These are phyloP conservation scores for Esteya vermicola DNA, from an alignment of 2,329 filamentous ascomycete species.

Conservation along the genomic window DNA sequence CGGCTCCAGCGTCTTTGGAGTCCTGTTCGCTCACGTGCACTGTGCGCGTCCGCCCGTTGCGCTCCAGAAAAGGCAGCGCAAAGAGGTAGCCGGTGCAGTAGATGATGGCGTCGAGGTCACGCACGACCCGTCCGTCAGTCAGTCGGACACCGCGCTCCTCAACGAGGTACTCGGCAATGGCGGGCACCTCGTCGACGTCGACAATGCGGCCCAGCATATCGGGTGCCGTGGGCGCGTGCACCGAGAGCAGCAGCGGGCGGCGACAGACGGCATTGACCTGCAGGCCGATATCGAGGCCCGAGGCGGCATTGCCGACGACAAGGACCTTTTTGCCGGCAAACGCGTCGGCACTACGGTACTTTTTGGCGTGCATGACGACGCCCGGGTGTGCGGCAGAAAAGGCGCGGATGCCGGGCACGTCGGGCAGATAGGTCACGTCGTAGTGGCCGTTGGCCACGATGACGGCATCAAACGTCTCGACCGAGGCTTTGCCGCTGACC, in stretches of 20 bases:
- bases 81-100: slow-evolving; percentile 90
- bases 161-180: slow-evolving; percentile 42
- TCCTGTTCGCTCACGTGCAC: no score
- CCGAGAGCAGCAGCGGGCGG: slow-evolving; percentile 51
- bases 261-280: slow-evolving; percentile 54
- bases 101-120: slow-evolving; percentile 58
- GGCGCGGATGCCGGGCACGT: slow-evolving; percentile 40
- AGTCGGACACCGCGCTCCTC: slow-evolving; percentile 48
- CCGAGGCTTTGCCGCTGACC: not conserved
- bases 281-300: slow-evolving; percentile 66
- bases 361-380: slow-evolving; percentile 61
- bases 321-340: slow-evolving; percentile 62
- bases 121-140: slow-evolving; percentile 47
- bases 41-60: not conserved
- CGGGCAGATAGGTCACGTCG: slow-evolving; percentile 51
- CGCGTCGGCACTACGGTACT: slow-evolving; percentile 51
- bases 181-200: slow-evolving; percentile 35
- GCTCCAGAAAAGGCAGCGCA: slow-evolving; percentile 57
- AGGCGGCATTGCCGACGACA: slow-evolving; percentile 73
- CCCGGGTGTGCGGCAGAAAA: slow-evolving; percentile 48
- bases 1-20: no score
- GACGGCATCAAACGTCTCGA: slow-evolving; percentile 54
- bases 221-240: slow-evolving; percentile 31
- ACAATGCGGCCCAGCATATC: slow-evolving; percentile 27
- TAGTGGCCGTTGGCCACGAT: slow-evolving; percentile 68